phyloP scores from a whole-genome alignment of 2,329 filamentous ascomycete species.

The Beauveria australis region DNA sequence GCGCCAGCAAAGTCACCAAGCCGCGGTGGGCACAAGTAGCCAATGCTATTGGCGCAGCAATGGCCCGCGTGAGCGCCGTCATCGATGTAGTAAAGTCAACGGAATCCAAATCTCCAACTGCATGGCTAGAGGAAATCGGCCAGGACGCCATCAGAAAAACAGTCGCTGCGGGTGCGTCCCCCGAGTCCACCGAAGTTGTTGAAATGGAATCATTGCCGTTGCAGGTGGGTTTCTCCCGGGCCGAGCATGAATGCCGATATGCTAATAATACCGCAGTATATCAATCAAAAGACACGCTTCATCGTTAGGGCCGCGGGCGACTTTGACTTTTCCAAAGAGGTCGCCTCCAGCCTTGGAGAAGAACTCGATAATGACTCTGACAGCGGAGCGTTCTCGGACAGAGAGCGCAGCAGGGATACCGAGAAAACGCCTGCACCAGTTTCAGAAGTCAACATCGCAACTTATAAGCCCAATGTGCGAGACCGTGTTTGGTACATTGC shows the following conservation, averaged over 20 bases:
- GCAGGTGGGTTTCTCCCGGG: conserved; percentile 25
- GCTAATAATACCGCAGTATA: conserved; percentile 29
- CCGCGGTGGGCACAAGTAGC: conserved; percentile 51
- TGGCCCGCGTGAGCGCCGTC: conserved; percentile 48
- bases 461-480: conserved; percentile 41
- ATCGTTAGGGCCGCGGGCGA: conserved; percentile 53
- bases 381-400: conserved; percentile 18
- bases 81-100: conserved; percentile 44
- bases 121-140: conserved; percentile 30
- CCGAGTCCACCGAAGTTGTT: conserved; percentile 36
- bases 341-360: not conserved
- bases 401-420: not conserved
- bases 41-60: conserved; percentile 58
- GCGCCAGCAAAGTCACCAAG: conserved; percentile 48
- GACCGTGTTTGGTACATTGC: conserved; percentile 49
- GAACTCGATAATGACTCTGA: conserved; percentile 8
- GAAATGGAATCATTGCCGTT: conserved; percentile 48
- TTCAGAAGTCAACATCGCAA: conserved; percentile 25
- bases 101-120: conserved; percentile 29
- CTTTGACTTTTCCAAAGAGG: conserved; percentile 33
- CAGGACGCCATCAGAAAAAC: conserved; percentile 35
- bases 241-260: not conserved
- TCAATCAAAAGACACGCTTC: conserved; percentile 45
- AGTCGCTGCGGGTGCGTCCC: conserved; percentile 36
- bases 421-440: conserved; percentile 4